Base-by-base conservation (phyloP, 2,329 filamentous ascomycete species). In the Salinomyces thailandicus region DNA sequence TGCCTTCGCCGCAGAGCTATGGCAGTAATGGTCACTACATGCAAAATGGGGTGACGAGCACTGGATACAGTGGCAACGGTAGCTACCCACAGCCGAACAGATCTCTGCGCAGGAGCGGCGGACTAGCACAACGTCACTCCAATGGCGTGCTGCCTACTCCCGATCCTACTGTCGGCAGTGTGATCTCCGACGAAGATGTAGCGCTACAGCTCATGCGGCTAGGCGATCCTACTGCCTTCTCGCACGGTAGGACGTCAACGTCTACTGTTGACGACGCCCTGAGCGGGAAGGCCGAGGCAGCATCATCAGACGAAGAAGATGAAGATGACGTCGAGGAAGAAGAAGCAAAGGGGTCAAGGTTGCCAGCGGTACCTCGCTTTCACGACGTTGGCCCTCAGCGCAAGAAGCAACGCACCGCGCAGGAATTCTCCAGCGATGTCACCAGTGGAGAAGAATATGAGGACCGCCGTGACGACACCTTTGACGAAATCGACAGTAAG, bases 151-250 rank as follows among this genome's bases (percentile, higher is more conserved):
- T 95, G 45, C 87, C 87, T 14, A 98, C 91, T 2, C 91, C 91
- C 17, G 91, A 96, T 52, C 89, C 89, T n/a, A 98, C 91, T 9
- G 83, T 96, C 50, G 85, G 85, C 37, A 96, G 89, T 63, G 93
- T 85, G 60, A 89, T 98, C 61, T 96, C 89, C 11, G 91, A 98
- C 58, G 91, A 98, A 62, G 91, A 98, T 62, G 91, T 96, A 44
- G 91, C 91, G 39, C 80, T 95, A 57, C 91, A 96, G 64, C 71
- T 98, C 53, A 96, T 98, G 79, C 82, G 89, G 50, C 74, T 98
- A 37, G 87, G 91, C 31, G 87, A 95, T 58, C 85, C 87, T 50
- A 91, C 86, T 38, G 93, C 93, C 58, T 81, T 93, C 54, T 93
- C 86, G 2, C 85, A 94, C 53, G 87, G 86, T 37, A 82, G 89